phyloP scores from a whole-genome alignment of 2,329 filamentous ascomycete genomes.

The Immersiporthe knoxdaviesiana region DNA sequence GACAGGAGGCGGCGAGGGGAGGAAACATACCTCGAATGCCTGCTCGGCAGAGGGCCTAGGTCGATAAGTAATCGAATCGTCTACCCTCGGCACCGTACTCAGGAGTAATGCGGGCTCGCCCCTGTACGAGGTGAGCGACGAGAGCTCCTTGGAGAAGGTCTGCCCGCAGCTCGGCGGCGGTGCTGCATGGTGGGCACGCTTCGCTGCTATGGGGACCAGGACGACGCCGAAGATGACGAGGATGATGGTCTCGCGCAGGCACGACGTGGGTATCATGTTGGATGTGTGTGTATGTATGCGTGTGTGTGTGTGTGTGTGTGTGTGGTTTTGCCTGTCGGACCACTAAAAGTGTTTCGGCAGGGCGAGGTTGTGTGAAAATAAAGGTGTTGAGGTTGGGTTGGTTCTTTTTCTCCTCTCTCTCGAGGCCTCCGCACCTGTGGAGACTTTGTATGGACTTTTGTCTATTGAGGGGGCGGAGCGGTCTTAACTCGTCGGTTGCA shows the following conservation, averaged over 20 bases:
- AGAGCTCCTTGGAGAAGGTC: constrained; percentile 18
- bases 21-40: not conserved
- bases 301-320: no score
- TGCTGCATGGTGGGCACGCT: constrained; percentile 29
- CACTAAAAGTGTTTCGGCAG: not conserved
- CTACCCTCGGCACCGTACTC: no score
- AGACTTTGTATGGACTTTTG: not conserved
- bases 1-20: no score
- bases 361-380: not conserved
- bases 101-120: no score
- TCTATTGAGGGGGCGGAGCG: not conserved
- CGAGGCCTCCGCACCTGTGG: not conserved
- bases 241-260: constrained; percentile 27
- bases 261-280: constrained; percentile 23
- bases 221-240: constrained; percentile 29
- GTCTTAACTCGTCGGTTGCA: not conserved
- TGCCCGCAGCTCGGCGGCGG: constrained; percentile 29
- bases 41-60: not conserved
- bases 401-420: no score
- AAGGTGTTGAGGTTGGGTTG: no score
- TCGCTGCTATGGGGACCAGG: constrained; percentile 29
- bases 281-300: not conserved
- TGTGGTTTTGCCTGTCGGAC: no score
- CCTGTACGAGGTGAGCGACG: not conserved
- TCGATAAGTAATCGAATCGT: not conserved